Evolutionary conservation across 306 rosid genomes (phyloP).

Genomic region (Inga laurina): DNA sequence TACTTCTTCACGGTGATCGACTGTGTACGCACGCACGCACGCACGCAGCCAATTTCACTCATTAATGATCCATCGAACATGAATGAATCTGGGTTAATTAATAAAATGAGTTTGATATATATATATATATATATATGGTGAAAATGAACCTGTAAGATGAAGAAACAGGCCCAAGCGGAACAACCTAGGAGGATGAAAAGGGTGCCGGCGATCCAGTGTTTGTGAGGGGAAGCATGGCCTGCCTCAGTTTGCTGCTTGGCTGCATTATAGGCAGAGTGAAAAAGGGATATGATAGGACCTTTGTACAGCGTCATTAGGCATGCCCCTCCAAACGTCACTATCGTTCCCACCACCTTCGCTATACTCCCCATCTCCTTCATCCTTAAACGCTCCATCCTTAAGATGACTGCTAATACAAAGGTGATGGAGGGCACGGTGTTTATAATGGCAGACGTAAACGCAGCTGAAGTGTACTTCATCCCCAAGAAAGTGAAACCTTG

Average conservation of each 20-base stretch:
- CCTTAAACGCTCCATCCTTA: slow-evolving; percentile 18
- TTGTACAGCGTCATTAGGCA: slow-evolving; percentile 71
- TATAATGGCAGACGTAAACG: slow-evolving; percentile 69
- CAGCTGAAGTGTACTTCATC: slow-evolving; percentile 73
- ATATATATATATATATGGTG: no score
- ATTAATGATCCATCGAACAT: not conserved
- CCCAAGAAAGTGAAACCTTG: slow-evolving; percentile 76
- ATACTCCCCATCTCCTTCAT: slow-evolving; percentile 50
- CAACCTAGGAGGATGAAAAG: slow-evolving; percentile 32
- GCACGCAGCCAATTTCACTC: not conserved
- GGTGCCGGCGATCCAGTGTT: slow-evolving; percentile 38
- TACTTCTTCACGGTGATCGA: slow-evolving; percentile 63
- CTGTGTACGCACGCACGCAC: slow-evolving; percentile 20
- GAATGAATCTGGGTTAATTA: not conserved
- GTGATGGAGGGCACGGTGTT: slow-evolving; percentile 82
- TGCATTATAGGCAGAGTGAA: slow-evolving; percentile 36
- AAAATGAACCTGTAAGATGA: slow-evolving; percentile 40
- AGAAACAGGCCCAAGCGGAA: slow-evolving; percentile 43
- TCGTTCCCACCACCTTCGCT: slow-evolving; percentile 54
- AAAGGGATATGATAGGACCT: slow-evolving; percentile 58
- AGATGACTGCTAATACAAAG: slow-evolving; percentile 56
- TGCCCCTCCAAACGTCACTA: slow-evolving; percentile 59
- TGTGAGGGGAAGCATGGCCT: slow-evolving; percentile 9
- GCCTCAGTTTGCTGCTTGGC: not conserved
- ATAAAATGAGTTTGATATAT: not conserved